Evolutionary conservation across 352 stramenopile species (phyloP).

Genomic region (Globisporangium sylvaticum): DNA sequence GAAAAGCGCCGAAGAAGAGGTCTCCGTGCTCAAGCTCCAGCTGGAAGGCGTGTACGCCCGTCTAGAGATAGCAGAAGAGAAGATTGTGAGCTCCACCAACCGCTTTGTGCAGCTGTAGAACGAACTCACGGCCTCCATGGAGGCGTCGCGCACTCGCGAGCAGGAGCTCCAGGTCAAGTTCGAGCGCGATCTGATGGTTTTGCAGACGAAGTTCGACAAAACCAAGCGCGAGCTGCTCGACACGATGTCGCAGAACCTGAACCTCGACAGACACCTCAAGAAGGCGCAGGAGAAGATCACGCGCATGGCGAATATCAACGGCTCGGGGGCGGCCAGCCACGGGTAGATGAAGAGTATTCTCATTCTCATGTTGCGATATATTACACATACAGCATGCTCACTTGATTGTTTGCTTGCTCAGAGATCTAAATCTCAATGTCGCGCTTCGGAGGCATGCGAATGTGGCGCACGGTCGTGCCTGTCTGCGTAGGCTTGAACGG

Average conservation of each 20-base stretch:
- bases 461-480: slow-evolving; percentile 92
- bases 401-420: neutral
- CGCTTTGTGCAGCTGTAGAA: slow-evolving; percentile 26
- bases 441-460: slow-evolving; percentile 76
- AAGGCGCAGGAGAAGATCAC: slow-evolving; percentile 72
- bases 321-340: neutral
- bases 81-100: slow-evolving; percentile 18
- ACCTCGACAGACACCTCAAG: slow-evolving; percentile 53
- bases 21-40: slow-evolving; percentile 33
- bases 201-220: slow-evolving; percentile 69
- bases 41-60: slow-evolving; percentile 44
- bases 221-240: slow-evolving; percentile 75
- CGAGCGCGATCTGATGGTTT: slow-evolving; percentile 38
- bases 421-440: slow-evolving; percentile 89
- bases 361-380: neutral
- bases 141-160: slow-evolving; percentile 32
- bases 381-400: neutral
- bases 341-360: neutral
- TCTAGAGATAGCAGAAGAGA: slow-evolving; percentile 33
- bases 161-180: slow-evolving; percentile 33
- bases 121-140: slow-evolving; percentile 26
- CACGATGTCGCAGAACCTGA: slow-evolving; percentile 57
- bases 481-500: slow-evolving; percentile 90
- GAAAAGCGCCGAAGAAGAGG: slow-evolving; percentile 36
- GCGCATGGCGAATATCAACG: slow-evolving; percentile 25